Percentiles rank a stretch among this genome's conserved stretches.
Evolutionary conservation across 1,139 yeast species (phyloP).

Genomic region (Suhomyces atakaporum): DNA sequence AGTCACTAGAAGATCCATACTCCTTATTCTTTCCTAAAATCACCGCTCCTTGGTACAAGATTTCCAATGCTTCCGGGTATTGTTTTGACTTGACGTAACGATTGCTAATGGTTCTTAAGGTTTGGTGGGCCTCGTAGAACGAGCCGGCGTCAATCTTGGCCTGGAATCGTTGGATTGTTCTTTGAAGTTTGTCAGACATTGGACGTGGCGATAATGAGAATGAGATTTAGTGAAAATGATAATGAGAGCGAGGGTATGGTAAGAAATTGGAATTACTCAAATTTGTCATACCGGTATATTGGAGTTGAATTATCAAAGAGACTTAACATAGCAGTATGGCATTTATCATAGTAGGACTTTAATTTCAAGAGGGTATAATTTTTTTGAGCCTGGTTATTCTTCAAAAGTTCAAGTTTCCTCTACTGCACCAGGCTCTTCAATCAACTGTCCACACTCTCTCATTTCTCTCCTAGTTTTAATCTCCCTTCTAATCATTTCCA

Average conservation of each 20-base stretch:
- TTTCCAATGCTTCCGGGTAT: constrained; percentile 68
- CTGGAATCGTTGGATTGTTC: constrained; percentile 65
- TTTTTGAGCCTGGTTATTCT: too few species aligned
- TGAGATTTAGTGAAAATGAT: too few species aligned
- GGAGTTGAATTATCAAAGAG: too few species aligned
- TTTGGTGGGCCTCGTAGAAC: constrained; percentile 94
- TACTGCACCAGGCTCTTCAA: neutral
- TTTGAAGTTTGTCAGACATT: constrained; percentile 47
- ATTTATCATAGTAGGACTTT: too few species aligned
- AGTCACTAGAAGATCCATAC: constrained; percentile 79
- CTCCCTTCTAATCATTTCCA: neutral
- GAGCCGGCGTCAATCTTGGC: constrained; percentile 72
- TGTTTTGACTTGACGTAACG: constrained; percentile 73
- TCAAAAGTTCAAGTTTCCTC: neutral
- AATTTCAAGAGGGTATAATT: too few species aligned
- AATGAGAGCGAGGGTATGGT: too few species aligned
- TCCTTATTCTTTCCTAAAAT: constrained; percentile 69
- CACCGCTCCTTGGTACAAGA: constrained; percentile 69
- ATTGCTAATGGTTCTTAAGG: constrained; percentile 83
- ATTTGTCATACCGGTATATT: too few species aligned
- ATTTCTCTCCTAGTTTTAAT: neutral
- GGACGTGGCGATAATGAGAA: neutral
- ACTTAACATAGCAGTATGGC: too few species aligned
- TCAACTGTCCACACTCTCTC: neutral
- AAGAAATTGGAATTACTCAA: too few species aligned